Conservation (phyloP, 2,329 filamentous ascomycete species). For the Scytalidium sp. region DNA sequence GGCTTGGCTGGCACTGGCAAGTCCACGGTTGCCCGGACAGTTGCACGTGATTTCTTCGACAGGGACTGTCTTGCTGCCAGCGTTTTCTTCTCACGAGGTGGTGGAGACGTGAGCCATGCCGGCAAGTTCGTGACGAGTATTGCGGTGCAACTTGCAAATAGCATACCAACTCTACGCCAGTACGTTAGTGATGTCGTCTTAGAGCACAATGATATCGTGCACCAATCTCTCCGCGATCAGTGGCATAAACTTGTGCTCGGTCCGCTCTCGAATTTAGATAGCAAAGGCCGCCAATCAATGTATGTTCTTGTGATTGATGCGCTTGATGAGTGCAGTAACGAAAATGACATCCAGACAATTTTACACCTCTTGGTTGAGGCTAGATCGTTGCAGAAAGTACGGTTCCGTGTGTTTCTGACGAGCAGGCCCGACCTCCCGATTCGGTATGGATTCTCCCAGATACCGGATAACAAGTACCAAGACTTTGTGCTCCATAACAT, state of each 20-base stretch:
- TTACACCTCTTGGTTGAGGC: slow-evolving; percentile 9
- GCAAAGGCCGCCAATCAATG: not conserved
- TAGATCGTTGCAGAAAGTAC: slow-evolving; percentile 7
- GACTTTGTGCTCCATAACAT: slow-evolving; percentile 17
- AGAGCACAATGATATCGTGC: slow-evolving; percentile 7
- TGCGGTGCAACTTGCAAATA: slow-evolving; percentile 6
- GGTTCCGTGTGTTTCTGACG: slow-evolving; percentile 25
- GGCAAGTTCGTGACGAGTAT: slow-evolving; percentile 10
- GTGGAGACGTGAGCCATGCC: slow-evolving; percentile 10
- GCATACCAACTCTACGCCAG: slow-evolving; percentile 1
- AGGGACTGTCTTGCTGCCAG: slow-evolving; percentile 18
- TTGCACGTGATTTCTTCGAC: slow-evolving; percentile 15
- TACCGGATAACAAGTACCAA: too few species aligned
- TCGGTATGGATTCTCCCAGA: too few species aligned
- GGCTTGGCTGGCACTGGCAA: slow-evolving; percentile 25
- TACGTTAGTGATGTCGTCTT: slow-evolving; percentile 7
- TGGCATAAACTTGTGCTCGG: slow-evolving; percentile 37
- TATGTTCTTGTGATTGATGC: slow-evolving; percentile 28
- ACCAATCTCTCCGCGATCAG: slow-evolving; percentile 36
- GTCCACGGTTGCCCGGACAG: slow-evolving; percentile 9
- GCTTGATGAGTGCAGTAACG: slow-evolving; percentile 26
- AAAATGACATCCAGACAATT: slow-evolving; percentile 10
- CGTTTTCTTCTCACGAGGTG: slow-evolving; percentile 30
- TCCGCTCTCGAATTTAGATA: slow-evolving; percentile 29
- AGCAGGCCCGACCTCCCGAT: too few species aligned